Evolutionary conservation across 768 basidiomycete species (phyloP).

Genomic region (Tephrocybe sp.): DNA sequence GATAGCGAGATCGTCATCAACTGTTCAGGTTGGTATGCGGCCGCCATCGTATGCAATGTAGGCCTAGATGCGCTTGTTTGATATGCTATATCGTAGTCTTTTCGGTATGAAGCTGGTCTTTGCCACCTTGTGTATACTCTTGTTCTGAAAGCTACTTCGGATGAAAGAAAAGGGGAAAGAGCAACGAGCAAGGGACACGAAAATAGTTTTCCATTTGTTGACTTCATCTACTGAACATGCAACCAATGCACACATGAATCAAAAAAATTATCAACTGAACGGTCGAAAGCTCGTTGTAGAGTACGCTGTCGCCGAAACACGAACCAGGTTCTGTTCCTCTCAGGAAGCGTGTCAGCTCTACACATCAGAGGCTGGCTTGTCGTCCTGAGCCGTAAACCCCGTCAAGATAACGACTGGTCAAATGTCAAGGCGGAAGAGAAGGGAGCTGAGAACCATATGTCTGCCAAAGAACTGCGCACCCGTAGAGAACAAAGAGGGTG

Average conservation of each 20-base stretch:
- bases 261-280: slow-evolving; percentile 79
- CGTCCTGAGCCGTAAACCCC: slow-evolving; percentile 7
- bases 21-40: not conserved
- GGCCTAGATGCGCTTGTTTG: too few species aligned
- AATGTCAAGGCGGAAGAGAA: not conserved
- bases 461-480: slow-evolving; percentile 3
- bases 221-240: slow-evolving; percentile 83
- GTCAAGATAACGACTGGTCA: not conserved
- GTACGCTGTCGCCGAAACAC: slow-evolving; percentile 74
- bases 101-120: not conserved
- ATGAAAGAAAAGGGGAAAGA: too few species aligned
- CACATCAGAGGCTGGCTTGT: slow-evolving; percentile 8
- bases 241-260: slow-evolving; percentile 77
- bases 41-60: not conserved
- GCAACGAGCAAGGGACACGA: too few species aligned
- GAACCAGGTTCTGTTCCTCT: slow-evolving; percentile 14
- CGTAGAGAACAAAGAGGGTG: slow-evolving; percentile 9
- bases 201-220: slow-evolving; percentile 87
- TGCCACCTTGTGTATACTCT: too few species aligned
- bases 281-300: slow-evolving; percentile 86
- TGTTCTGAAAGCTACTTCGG: too few species aligned
- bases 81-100: not conserved
- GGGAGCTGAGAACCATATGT: not conserved
- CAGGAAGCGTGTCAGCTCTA: slow-evolving; percentile 12
- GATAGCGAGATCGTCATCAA: not conserved